Evolutionary conservation across 495 filamentous ascomycete species (phyloP).

Genomic region (Glarea lozoyensis): DNA sequence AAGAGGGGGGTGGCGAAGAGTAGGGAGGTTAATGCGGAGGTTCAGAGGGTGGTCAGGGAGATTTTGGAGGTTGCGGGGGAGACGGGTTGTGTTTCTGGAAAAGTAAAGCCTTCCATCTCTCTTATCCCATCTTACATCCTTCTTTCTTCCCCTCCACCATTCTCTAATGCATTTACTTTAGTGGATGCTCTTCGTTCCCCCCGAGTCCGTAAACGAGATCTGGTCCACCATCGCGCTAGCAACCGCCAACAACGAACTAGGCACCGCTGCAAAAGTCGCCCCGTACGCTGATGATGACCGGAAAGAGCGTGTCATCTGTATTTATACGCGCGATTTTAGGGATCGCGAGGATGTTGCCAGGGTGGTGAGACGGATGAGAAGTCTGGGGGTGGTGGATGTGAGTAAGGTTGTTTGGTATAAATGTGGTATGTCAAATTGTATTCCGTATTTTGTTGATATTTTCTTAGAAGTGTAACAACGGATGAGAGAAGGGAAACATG

Average conservation of each 20-base stretch:
- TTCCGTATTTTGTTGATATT: no score
- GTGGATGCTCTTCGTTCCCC: conserved; percentile 75
- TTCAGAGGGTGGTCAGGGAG: conserved; percentile 23
- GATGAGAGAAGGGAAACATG: no score
- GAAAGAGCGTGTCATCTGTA: conserved; percentile 48
- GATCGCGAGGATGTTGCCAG: conserved; percentile 60
- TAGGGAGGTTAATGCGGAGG: conserved; percentile 10
- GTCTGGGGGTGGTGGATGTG: conserved; percentile 46
- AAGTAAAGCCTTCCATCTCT: conserved; percentile 26
- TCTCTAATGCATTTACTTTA: no score
- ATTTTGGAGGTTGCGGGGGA: conserved; percentile 48
- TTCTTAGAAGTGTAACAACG: no score
- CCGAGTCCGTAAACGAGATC: conserved; percentile 44
- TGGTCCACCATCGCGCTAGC: conserved; percentile 59
- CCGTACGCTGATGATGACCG: conserved; percentile 32
- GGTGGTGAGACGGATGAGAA: conserved; percentile 49
- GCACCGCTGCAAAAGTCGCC: conserved; percentile 61
- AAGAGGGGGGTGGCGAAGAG: conserved; percentile 12
- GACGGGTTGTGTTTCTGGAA: conserved; percentile 51
- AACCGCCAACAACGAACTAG: conserved; percentile 54
- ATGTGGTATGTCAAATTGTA: conserved; percentile 44
- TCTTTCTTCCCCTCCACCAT: no score
- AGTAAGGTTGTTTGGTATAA: conserved; percentile 62
- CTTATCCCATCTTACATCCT: no score
- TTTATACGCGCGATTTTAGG: conserved; percentile 68